A percentile compares a stretch with the other conserved stretches of the same genome.
These are phyloP conservation scores for Kandelia obovata DNA, from an alignment of 345 rosid species.

Conservation along the genomic window DNA sequence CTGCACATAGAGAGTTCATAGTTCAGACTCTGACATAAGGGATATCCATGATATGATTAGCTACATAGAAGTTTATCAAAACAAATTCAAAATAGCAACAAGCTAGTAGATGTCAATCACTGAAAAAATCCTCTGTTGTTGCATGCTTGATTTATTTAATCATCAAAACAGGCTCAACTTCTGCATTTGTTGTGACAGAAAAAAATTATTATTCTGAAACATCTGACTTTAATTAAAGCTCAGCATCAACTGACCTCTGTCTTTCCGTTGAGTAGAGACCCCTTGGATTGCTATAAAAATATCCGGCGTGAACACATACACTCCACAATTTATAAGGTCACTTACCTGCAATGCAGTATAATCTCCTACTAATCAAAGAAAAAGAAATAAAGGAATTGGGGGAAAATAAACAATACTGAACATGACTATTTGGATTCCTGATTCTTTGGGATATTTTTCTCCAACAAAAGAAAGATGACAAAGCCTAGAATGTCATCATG, in stretches of 20 bases:
- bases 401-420: too few species aligned
- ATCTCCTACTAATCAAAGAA: neutral
- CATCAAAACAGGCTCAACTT: too few species aligned
- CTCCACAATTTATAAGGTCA: conserved; percentile 34
- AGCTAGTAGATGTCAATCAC: neutral
- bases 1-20: conserved; percentile 33
- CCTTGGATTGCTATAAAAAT: conserved; percentile 29
- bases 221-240: neutral
- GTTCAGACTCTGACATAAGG: neutral
- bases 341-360: conserved; percentile 20
- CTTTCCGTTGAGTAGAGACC: conserved; percentile 29
- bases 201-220: neutral
- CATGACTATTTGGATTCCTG: too few species aligned
- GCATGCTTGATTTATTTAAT: neutral
- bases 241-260: conserved; percentile 25
- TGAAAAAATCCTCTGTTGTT: neutral
- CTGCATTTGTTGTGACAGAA: neutral
- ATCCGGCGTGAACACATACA: conserved; percentile 29
- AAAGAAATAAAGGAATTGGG: neutral
- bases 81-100: neutral
- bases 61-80: neutral
- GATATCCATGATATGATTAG: conserved; percentile 1
- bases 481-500: too few species aligned
- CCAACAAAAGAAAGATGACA: too few species aligned
- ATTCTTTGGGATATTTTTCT: too few species aligned